Evolutionary conservation across 2,329 filamentous ascomycete species (phyloP).

Genomic region (Ascochyta koolunga): DNA sequence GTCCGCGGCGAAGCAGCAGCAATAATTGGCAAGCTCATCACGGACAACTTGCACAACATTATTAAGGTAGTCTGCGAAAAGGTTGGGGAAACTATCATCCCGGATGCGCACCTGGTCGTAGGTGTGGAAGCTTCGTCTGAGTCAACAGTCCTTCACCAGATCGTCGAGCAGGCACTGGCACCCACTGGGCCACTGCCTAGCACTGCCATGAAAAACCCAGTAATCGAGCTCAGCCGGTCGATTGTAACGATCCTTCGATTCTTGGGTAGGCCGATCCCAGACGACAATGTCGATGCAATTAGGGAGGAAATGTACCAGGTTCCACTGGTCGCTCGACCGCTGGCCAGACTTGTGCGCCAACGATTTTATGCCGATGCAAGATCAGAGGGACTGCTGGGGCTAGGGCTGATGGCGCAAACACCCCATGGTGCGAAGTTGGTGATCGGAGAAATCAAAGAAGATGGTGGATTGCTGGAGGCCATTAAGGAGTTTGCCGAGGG

Average conservation of each 20-base stretch:
- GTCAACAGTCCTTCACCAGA: conserved; percentile 34
- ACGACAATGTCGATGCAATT: conserved; percentile 32
- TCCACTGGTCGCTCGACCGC: conserved; percentile 37
- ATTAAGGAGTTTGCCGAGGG: conserved; percentile 43
- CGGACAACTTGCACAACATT: conserved; percentile 41
- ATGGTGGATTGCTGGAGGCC: conserved; percentile 37
- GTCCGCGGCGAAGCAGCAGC: conserved; percentile 45
- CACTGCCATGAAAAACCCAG: conserved; percentile 48
- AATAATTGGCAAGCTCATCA: conserved; percentile 43
- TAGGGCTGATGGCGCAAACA: conserved; percentile 44
- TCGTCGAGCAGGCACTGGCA: conserved; percentile 40
- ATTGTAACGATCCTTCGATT: conserved; percentile 29
- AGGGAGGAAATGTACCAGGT: conserved; percentile 35
- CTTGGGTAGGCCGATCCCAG: conserved; percentile 23
- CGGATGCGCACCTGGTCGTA: conserved; percentile 17
- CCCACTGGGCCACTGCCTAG: conserved; percentile 42
- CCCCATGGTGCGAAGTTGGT: conserved; percentile 36
- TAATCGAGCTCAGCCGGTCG: conserved; percentile 37
- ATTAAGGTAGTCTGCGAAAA: conserved; percentile 34
- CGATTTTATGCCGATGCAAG: conserved; percentile 45
- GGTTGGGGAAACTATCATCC: conserved; percentile 18
- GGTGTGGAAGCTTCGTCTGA: conserved; percentile 24
- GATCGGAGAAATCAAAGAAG: conserved; percentile 36
- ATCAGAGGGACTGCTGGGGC: conserved; percentile 44
- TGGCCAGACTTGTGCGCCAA: conserved; percentile 43